Conservation (phyloP, 2,329 filamentous ascomycete species). For the Curvularia hawaiiensis region DNA sequence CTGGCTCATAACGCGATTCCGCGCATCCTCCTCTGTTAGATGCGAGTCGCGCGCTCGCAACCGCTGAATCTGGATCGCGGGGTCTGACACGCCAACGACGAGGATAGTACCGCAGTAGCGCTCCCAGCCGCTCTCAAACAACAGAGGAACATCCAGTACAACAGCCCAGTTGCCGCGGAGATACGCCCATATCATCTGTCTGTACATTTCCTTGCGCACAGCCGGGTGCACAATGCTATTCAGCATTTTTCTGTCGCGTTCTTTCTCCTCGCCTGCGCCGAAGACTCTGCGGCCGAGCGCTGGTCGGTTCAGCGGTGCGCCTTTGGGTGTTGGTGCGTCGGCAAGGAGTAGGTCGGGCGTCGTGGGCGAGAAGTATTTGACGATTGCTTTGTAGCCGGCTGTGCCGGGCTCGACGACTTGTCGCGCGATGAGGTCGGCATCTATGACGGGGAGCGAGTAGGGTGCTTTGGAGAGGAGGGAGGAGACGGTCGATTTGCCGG, state of each 20-base stretch:
- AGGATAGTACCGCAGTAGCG: slow-evolving; percentile 82
- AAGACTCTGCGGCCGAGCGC: slow-evolving; percentile 87
- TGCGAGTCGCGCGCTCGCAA: slow-evolving; percentile 77
- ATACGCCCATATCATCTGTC: slow-evolving; percentile 73
- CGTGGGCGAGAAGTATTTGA: slow-evolving; percentile 77
- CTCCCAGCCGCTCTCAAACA: slow-evolving; percentile 90
- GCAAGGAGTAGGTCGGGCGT: slow-evolving; percentile 85
- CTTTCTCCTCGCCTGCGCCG: slow-evolving; percentile 72
- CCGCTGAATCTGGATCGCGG: slow-evolving; percentile 79
- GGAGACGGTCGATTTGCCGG: slow-evolving; percentile 96
- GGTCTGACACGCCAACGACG: slow-evolving; percentile 84
- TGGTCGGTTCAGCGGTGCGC: slow-evolving; percentile 80
- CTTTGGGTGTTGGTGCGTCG: slow-evolving; percentile 58
- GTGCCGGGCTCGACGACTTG: slow-evolving; percentile 95
- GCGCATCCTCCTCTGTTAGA: slow-evolving; percentile 81
- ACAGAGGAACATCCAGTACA: slow-evolving; percentile 86
- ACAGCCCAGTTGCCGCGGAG: slow-evolving; percentile 82
- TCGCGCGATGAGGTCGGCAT: slow-evolving; percentile 90
- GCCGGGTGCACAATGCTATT: slow-evolving; percentile 94
- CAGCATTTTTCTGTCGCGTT: slow-evolving; percentile 74
- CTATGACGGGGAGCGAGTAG: slow-evolving; percentile 87
- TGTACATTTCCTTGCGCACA: slow-evolving; percentile 82
- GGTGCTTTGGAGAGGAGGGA: slow-evolving; percentile 78
- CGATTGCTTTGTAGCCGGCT: slow-evolving; percentile 78
- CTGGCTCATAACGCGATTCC: slow-evolving; percentile 85